Conservation (phyloP, 176 grass and related monocot genomes). For the Triticum urartu region DNA sequence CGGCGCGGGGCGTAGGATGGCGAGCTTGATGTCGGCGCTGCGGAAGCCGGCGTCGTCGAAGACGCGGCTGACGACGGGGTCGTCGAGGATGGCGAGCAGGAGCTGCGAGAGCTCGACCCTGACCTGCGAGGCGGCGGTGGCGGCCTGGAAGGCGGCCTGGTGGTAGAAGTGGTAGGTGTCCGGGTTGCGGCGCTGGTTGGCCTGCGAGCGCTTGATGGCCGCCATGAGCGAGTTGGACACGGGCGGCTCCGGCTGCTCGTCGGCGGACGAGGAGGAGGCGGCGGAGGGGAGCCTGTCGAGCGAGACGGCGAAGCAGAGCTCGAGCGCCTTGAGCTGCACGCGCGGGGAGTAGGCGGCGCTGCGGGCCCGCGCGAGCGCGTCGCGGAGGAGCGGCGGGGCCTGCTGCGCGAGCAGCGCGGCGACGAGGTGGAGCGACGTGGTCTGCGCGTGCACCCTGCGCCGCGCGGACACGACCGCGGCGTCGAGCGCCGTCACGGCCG, state of each 20-base stretch:
- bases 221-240: slow-evolving; percentile 94
- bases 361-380: slow-evolving; percentile 65
- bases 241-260: slow-evolving; percentile 37
- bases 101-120: slow-evolving; percentile 85
- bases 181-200: slow-evolving; percentile 70
- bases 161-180: slow-evolving; percentile 86
- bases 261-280: not conserved
- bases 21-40: slow-evolving; percentile 73
- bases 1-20: slow-evolving; percentile 71
- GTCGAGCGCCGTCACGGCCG: slow-evolving; percentile 33
- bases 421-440: slow-evolving; percentile 84
- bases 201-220: slow-evolving; percentile 87
- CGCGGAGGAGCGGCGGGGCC: slow-evolving; percentile 52
- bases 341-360: slow-evolving; percentile 70
- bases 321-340: slow-evolving; percentile 87
- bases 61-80: slow-evolving; percentile 87
- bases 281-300: slow-evolving; percentile 68
- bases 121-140: slow-evolving; percentile 30
- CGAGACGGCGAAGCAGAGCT: slow-evolving; percentile 76
- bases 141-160: slow-evolving; percentile 23
- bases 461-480: slow-evolving; percentile 40
- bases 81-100: slow-evolving; percentile 80
- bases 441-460: slow-evolving; percentile 61
- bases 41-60: slow-evolving; percentile 88
- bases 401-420: slow-evolving; percentile 42